A percentile compares a stretch with the other conserved stretches of the same genome.
Evolutionary conservation across 2,329 filamentous ascomycete genomes (phyloP).

Genomic region (Diplodia intermedia): DNA sequence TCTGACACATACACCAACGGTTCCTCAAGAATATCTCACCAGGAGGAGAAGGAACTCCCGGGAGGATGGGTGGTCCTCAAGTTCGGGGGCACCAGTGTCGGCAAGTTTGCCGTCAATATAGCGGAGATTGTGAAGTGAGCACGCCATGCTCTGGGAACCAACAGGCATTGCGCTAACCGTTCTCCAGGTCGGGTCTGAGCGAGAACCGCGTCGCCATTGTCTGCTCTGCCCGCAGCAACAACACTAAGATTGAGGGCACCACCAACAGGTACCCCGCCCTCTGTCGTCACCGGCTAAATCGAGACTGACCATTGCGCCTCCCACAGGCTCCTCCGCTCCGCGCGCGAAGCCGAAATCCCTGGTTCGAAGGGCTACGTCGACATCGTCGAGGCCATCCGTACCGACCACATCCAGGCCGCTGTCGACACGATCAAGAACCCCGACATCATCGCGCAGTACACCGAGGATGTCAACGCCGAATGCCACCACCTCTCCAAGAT

Average conservation of each 20-base stretch:
- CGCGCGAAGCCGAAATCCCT: slow-evolving; percentile 54
- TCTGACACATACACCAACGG: slow-evolving; percentile 30
- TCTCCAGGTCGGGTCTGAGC: slow-evolving; percentile 58
- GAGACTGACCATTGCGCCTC: slow-evolving; percentile 8
- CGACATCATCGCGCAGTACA: slow-evolving; percentile 61
- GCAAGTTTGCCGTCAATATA: slow-evolving; percentile 78
- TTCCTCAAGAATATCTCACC: slow-evolving; percentile 45
- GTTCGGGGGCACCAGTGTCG: slow-evolving; percentile 93
- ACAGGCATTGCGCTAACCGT: slow-evolving; percentile 34
- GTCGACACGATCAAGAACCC: slow-evolving; percentile 54
- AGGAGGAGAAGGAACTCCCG: slow-evolving; percentile 56
- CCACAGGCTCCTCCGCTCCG: slow-evolving; percentile 54
- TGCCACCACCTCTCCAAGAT: slow-evolving; percentile 82
- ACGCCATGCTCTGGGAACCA: slow-evolving; percentile 49
- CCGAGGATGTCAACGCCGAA: slow-evolving; percentile 74
- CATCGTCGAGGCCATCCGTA: slow-evolving; percentile 80
- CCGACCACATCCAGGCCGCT: slow-evolving; percentile 80
- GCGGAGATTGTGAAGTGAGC: slow-evolving; percentile 67
- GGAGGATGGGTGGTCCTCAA: slow-evolving; percentile 87
- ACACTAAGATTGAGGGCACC: slow-evolving; percentile 92
- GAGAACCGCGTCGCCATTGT: slow-evolving; percentile 85
- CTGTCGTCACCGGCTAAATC: slow-evolving; percentile 3
- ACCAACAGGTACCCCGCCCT: slow-evolving; percentile 79
- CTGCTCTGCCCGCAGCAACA: slow-evolving; percentile 92
- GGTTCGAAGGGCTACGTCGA: slow-evolving; percentile 66